Base-by-base conservation (phyloP, 1,284 basidiomycete genomes). In the Neolentinus lepideus region DNA sequence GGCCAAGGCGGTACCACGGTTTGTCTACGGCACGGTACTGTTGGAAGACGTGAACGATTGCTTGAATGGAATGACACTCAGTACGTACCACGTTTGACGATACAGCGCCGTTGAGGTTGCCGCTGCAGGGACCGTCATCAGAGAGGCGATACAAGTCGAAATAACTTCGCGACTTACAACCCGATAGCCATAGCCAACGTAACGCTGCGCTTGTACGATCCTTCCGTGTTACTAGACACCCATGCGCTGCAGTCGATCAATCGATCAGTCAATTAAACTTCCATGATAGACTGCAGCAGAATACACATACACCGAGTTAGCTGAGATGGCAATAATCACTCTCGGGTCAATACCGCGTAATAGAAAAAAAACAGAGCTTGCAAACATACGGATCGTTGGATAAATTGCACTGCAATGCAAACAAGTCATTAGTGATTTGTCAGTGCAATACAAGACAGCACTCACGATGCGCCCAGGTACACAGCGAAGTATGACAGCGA, bases 191-290 rank as follows among this genome's bases (percentile, higher is more conserved):
- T 84, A 0, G 75, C 88, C 24, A 89, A 71, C 0, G 84, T 78
- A 1, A 88, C 86, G 59, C 84, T 84, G 22, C 88, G 83, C 62
- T 90, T 90, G 68, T 90, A 90, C 0, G 80, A 78, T 6, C 88
- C 76, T 62, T 83, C 80, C 33, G 76, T 70, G 54, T 80, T 80
- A 53, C 72, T 68, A 11, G 77, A 75, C 1, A 78, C 72, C 73
- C 79, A 80, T 22, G 81, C 77, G 16, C 77, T 71, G 57, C 19
- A 43, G 12, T 4, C 38, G 48, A 38, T 16, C 29, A 38, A 25
- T 27, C 57, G 12, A 54, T 31, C 29, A 54, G 43, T 8, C 26
- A 38, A 22, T 35, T 24, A 53, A 57, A 19, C 14, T n/a, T 47
- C 33, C 29, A 52, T 10, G 24, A 31, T 36, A 16, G n/a, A 43